phyloP scores from a whole-genome alignment of 2,329 filamentous ascomycete species.

The Fusarium chuoi region DNA sequence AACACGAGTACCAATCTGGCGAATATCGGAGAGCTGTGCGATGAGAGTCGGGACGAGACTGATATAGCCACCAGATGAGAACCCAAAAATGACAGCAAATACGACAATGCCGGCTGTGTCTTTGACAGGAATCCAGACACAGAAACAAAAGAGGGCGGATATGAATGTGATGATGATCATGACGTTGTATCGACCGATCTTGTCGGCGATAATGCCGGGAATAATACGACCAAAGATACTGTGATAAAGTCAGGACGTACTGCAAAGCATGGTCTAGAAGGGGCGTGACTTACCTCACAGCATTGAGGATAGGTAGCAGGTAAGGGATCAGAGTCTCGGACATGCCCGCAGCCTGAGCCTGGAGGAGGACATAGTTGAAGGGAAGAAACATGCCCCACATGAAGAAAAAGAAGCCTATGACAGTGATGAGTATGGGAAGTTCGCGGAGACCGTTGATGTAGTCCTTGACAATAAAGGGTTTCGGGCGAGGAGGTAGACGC shows the following conservation, averaged over 20 bases:
- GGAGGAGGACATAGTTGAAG: conserved; percentile 63
- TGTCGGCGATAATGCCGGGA: conserved; percentile 60
- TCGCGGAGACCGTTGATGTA: conserved; percentile 61
- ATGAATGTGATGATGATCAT: conserved; percentile 63
- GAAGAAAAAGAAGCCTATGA: conserved; percentile 63
- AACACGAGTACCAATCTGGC: conserved; percentile 74
- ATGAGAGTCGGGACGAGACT: conserved; percentile 71
- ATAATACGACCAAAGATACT: conserved; percentile 64
- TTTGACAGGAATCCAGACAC: conserved; percentile 60
- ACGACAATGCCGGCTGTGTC: conserved; percentile 68
- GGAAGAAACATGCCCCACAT: conserved; percentile 65
- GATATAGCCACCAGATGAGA: conserved; percentile 74
- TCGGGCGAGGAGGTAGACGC: conserved; percentile 57
- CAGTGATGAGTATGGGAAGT: conserved; percentile 54
- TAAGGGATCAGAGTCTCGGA: conserved; percentile 55
- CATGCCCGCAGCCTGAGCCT: conserved; percentile 58
- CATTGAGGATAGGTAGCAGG: conserved; percentile 67
- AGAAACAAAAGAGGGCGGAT: conserved; percentile 57
- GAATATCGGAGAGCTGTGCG: conserved; percentile 76
- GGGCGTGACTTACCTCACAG: conserved; percentile 53
- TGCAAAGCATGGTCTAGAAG: no score
- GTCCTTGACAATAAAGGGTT: conserved; percentile 57
- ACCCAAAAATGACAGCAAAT: conserved; percentile 76
- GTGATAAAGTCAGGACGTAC: conserved; percentile 12
- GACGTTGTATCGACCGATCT: conserved; percentile 58